phyloP scores from a whole-genome alignment of 2,329 filamentous ascomycete species.

The Colletotrichum orchidophilum region DNA sequence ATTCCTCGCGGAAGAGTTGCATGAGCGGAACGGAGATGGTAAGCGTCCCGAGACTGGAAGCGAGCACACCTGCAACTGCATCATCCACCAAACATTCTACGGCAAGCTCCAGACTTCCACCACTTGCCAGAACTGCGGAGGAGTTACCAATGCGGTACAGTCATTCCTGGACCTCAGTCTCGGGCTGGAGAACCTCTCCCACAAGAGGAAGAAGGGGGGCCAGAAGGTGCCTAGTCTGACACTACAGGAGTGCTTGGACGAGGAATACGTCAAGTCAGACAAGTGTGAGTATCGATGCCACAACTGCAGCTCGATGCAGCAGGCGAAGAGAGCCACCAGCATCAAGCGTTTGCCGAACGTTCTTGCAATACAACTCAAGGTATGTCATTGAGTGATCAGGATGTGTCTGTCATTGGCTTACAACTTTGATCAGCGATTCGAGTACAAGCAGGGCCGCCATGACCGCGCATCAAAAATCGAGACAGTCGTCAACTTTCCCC shows the following conservation, averaged over 20 bases:
- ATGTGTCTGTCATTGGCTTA: background rate
- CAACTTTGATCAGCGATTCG: conserved; percentile 64
- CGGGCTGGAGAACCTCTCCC: conserved; percentile 79
- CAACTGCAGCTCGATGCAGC: conserved; percentile 79
- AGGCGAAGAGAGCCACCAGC: conserved; percentile 84
- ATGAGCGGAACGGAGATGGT: conserved; percentile 80
- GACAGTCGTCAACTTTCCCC: conserved; percentile 84
- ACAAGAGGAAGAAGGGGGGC: conserved; percentile 69
- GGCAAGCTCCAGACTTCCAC: conserved; percentile 91
- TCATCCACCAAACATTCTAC: conserved; percentile 94
- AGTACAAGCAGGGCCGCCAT: conserved; percentile 73
- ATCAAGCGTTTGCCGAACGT: conserved; percentile 90
- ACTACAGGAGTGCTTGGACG: conserved; percentile 78
- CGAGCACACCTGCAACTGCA: conserved; percentile 80
- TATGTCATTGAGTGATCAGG: conserved; percentile 44
- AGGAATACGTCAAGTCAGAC: conserved; percentile 88
- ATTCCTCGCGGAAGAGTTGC: conserved; percentile 91
- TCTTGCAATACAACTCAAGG: conserved; percentile 92
- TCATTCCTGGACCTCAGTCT: conserved; percentile 92
- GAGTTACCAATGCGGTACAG: conserved; percentile 83
- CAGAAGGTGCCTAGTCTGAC: conserved; percentile 61
- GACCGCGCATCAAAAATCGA: conserved; percentile 86
- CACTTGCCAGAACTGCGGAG: conserved; percentile 87
- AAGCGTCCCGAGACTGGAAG: conserved; percentile 68
- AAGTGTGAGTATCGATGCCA: conserved; percentile 90